A percentile compares a stretch with the other conserved stretches of the same genome.
Conservation (phyloP, 2,329 filamentous ascomycete genomes). For the Truncatella angustata region DNA sequence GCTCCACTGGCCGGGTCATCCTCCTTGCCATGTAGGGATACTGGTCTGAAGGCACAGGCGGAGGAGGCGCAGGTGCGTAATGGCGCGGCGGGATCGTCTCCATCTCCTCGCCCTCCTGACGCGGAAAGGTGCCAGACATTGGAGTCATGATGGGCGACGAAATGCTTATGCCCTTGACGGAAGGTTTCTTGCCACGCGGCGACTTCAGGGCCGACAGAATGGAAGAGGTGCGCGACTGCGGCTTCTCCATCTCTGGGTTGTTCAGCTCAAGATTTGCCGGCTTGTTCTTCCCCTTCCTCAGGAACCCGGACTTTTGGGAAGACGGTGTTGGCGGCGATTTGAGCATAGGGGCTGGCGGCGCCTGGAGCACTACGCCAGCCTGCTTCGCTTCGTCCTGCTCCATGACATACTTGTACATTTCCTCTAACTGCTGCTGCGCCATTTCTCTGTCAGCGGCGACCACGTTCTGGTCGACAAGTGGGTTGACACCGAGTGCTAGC, state of each 20-base stretch:
- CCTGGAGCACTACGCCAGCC: constrained; percentile 49
- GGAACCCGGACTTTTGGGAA: constrained; percentile 43
- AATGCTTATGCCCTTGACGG: constrained; percentile 51
- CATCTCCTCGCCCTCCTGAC: constrained; percentile 55
- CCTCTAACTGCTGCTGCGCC: constrained; percentile 80
- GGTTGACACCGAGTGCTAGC: constrained; percentile 59
- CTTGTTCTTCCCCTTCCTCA: constrained; percentile 40
- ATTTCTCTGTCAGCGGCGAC: constrained; percentile 72
- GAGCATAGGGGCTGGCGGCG: constrained; percentile 36
- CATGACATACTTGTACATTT: constrained; percentile 89
- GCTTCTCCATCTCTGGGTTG: constrained; percentile 43
- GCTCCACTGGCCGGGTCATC: constrained; percentile 34
- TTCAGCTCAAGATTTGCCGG: constrained; percentile 39
- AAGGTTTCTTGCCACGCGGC: constrained; percentile 48
- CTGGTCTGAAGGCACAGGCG: constrained; percentile 52
- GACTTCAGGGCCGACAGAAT: constrained; percentile 62
- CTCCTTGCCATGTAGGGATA: constrained; percentile 32
- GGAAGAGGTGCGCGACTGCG: constrained; percentile 56
- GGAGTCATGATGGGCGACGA: constrained; percentile 67
- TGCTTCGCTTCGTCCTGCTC: constrained; percentile 75
- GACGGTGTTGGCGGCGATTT: constrained; percentile 20
- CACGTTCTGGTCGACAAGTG: constrained; percentile 73
- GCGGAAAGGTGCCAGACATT: constrained; percentile 57
- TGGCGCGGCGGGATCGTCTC: constrained; percentile 55
- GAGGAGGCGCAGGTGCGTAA: constrained; percentile 56